Evolutionary conservation across 2,329 filamentous ascomycete genomes (phyloP).

Genomic region (Verticillium isaacii): DNA sequence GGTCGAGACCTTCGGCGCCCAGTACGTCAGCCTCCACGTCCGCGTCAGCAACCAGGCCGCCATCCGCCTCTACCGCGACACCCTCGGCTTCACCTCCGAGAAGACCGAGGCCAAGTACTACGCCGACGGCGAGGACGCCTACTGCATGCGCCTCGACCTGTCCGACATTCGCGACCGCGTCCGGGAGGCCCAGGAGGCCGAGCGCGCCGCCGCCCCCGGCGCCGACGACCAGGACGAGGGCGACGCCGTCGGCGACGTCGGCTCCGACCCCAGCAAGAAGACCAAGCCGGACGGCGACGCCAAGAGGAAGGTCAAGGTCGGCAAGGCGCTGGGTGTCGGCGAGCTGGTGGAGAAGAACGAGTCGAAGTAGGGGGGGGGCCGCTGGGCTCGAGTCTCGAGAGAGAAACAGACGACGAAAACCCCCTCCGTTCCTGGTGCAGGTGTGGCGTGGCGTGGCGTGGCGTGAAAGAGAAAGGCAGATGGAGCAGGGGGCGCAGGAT

Average conservation of each 20-base stretch:
- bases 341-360: conserved; percentile 71
- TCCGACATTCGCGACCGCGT: conserved; percentile 46
- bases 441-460: too few species aligned
- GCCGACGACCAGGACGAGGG: conserved; percentile 55
- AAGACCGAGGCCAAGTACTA: conserved; percentile 90
- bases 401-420: too few species aligned
- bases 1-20: conserved; percentile 87
- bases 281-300: conserved; percentile 27
- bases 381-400: not conserved
- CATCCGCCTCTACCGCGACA: conserved; percentile 87
- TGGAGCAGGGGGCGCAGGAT: too few species aligned
- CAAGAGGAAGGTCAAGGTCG: conserved; percentile 83
- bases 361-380: conserved; percentile 7
- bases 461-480: too few species aligned
- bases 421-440: too few species aligned
- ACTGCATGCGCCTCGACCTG: conserved; percentile 87
- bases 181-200: conserved; percentile 28
- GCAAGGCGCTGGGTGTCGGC: conserved; percentile 72
- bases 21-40: conserved; percentile 94
- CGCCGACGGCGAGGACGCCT: conserved; percentile 95
- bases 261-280: conserved; percentile 37
- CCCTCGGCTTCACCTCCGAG: conserved; percentile 81
- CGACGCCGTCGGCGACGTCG: conserved; percentile 63
- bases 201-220: conserved; percentile 21
- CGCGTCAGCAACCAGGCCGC: conserved; percentile 91